Base-by-base conservation (phyloP, 2,329 filamentous ascomycete species). In the Blumeria graminis region DNA sequence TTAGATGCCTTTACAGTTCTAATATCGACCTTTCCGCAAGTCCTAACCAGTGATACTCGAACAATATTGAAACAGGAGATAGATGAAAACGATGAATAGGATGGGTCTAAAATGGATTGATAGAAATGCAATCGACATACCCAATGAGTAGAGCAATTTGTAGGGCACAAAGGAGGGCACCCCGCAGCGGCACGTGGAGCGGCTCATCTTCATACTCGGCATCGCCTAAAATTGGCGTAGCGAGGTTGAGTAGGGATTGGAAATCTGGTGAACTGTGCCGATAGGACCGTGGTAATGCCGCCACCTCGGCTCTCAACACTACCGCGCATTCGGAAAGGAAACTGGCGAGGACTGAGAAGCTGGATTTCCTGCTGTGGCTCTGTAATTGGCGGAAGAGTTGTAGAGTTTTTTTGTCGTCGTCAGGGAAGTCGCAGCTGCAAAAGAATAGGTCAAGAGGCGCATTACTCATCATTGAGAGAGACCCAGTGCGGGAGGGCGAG, bases 361-460 rank as follows among this genome's bases (percentile, higher is more conserved):
- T 55, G 33, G 60, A 65, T 58, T 68, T 66, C 58, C 72, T 74
- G 65, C 68, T 70, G 55, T 68, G 67, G 9, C 57, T 58, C 32
- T 69, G 66, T 6, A 75, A 62, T 4, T 64, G 61, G 10, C 72
- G 70, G 50, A 70, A 65, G 0, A 74, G 58, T 18, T 67, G 61
- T 32, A 66, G 58, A 10, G 73, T 28, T 28, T 28, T 28, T 28
- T 28, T 60, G 58, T 74, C 69, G 35, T 74, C 71, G 18, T 63
- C 64, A 0, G 72, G 72, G 55, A 74, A 72, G 58, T 74, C 71
- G 56, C 73, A 72, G 59, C 68, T 67, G 62, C 74, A 74, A 61
- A 68, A 74, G n/a, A 67, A 52, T 36, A 73, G 50, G 57, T 64
- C 65, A n/a, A 33, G 16, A 13, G 48, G 33, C 48, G 10, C 38